phyloP scores from a whole-genome alignment of 2,329 filamentous ascomycete species.

The Xylaria sp. region DNA sequence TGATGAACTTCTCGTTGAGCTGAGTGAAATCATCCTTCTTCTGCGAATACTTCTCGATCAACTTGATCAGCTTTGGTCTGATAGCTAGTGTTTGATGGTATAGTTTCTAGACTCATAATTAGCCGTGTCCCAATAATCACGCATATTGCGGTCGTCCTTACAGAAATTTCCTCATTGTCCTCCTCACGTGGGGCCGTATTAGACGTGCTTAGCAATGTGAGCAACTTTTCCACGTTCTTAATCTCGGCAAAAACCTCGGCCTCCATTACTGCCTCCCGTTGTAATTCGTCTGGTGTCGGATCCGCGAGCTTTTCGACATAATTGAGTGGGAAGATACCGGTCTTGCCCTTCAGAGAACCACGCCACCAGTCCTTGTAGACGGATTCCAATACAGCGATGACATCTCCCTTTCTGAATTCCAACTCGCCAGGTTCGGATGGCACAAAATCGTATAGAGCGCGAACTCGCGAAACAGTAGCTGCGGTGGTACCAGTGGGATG shows the following conservation, averaged over 20 bases:
- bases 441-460: conserved; percentile 89
- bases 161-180: conserved; percentile 95
- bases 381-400: conserved; percentile 94
- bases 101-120: conserved; percentile 48
- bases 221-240: conserved; percentile 61
- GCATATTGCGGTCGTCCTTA: conserved; percentile 34
- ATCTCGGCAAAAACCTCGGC: conserved; percentile 61
- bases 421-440: conserved; percentile 92
- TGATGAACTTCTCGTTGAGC: conserved; percentile 99
- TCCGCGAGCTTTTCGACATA: conserved; percentile 97
- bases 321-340: conserved; percentile 95
- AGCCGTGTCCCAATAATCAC: conserved; percentile 26
- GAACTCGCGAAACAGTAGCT: conserved; percentile 89
- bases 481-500: conserved; percentile 83
- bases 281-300: conserved; percentile 87
- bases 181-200: conserved; percentile 74
- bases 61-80: conserved; percentile 90
- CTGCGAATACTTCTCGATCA: conserved; percentile 98
- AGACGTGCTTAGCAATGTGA: conserved; percentile 86
- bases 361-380: conserved; percentile 99
- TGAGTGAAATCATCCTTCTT: conserved; percentile 99
- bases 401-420: conserved; percentile 92
- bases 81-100: conserved; percentile 95
- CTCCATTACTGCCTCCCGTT: conserved; percentile 95
- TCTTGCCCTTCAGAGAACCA: conserved; percentile 87